Conservation (phyloP, 257 asterid genomes). For the Marsdenia floribunda region DNA sequence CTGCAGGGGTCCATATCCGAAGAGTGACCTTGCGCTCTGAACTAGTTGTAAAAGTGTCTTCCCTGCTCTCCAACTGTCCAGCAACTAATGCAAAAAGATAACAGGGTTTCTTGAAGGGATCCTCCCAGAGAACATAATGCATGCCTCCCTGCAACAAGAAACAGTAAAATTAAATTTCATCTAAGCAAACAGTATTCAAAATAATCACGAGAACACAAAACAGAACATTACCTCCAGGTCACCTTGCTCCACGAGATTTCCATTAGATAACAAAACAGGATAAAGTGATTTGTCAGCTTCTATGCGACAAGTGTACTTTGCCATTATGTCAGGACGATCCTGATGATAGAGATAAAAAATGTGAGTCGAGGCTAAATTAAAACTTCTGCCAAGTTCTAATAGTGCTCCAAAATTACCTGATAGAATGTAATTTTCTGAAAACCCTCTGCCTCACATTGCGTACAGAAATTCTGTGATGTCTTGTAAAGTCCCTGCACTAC, state of each 20-base stretch:
- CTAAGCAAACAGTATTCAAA: background rate
- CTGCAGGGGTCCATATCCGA: slow-evolving; percentile 86
- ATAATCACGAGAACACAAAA: background rate
- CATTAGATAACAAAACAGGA: slow-evolving; percentile 87
- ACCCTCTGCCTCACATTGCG: slow-evolving; percentile 99
- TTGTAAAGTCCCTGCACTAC: slow-evolving; percentile 81
- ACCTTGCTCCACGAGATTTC: slow-evolving; percentile 85
- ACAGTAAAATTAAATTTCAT: slow-evolving; percentile 7
- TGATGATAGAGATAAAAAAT: slow-evolving; percentile 22
- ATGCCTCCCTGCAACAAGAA: slow-evolving; percentile 53
- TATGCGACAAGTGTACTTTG: slow-evolving; percentile 81
- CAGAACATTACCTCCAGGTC: slow-evolving; percentile 56
- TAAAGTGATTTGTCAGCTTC: slow-evolving; percentile 88
- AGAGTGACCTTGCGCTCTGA: slow-evolving; percentile 80
- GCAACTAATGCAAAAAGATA: slow-evolving; percentile 97
- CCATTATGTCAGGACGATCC: slow-evolving; percentile 99
- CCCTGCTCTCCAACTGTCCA: slow-evolving; percentile 84
- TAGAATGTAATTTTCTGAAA: slow-evolving; percentile 86
- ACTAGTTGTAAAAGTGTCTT: slow-evolving; percentile 71
- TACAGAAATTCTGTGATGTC: slow-evolving; percentile 91
- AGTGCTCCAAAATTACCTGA: slow-evolving; percentile 45
- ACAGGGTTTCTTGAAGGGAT: slow-evolving; percentile 91
- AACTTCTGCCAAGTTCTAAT: background rate
- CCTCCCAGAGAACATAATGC: slow-evolving; percentile 85
- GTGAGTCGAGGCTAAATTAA: slow-evolving; percentile 18